phyloP scores from a whole-genome alignment of 441 rosid species.

The Isatis lusitanica region DNA sequence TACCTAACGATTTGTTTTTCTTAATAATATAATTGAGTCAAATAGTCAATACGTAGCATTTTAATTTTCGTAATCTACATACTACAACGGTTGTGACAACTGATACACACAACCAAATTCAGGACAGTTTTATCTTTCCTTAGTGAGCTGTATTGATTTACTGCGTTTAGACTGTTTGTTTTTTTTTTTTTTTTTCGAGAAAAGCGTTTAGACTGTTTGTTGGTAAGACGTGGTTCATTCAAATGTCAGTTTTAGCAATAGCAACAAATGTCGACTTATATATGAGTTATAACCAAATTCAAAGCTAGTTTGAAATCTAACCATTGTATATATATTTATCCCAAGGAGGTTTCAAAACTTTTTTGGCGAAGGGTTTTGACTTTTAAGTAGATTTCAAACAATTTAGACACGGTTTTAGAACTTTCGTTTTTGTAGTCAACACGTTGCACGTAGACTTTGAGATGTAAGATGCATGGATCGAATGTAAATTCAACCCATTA shows the following conservation, averaged over 20 bases:
- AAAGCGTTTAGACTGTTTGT: too few relatives aligned
- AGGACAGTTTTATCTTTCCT: background rate
- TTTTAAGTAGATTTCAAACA: background rate
- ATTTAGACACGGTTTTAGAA: background rate
- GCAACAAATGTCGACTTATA: background rate
- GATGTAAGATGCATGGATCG: background rate
- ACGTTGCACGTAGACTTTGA: slow-evolving; percentile 8
- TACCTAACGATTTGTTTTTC: slow-evolving; percentile 1
- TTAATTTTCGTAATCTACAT: background rate
- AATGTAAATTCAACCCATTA: background rate
- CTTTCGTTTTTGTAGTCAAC: background rate
- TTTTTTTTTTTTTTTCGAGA: too few relatives aligned
- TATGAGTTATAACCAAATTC: too few relatives aligned
- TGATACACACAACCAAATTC: background rate
- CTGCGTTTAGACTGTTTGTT: background rate
- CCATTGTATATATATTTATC: background rate
- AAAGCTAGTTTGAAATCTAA: background rate
- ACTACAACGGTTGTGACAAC: background rate
- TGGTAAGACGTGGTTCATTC: background rate
- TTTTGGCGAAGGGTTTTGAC: too few relatives aligned
- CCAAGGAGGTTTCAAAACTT: background rate
- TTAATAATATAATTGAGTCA: background rate
- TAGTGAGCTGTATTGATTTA: background rate
- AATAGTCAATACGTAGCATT: slow-evolving; percentile 7
- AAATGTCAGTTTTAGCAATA: background rate